Percentiles rank a stretch among this genome's conserved stretches.
Conservation (phyloP, 192 early-diverging fungal genomes). For the Gaertneriomyces semiglobifer region DNA sequence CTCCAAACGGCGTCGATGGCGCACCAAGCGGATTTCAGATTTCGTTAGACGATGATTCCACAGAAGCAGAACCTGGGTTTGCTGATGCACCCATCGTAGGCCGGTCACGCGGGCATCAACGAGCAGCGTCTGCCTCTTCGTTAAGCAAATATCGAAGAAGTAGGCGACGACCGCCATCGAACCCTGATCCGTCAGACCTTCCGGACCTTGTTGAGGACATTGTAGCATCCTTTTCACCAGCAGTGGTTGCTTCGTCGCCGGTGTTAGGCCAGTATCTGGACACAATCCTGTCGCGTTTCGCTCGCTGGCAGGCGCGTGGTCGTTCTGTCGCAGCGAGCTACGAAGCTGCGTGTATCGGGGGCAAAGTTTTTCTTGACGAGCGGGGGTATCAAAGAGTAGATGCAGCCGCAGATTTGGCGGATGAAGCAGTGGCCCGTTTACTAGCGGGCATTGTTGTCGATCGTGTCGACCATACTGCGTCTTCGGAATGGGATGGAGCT, state of each 20-base stretch:
- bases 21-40: too few species aligned
- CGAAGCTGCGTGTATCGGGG: slow-evolving; percentile 34
- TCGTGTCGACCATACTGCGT: slow-evolving; percentile 31
- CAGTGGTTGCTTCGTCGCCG: slow-evolving; percentile 13
- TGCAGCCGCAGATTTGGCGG: slow-evolving; percentile 9
- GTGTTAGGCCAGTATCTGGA: slow-evolving; percentile 15
- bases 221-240: slow-evolving; percentile 5
- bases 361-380: slow-evolving; percentile 15
- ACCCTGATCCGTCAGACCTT: slow-evolving; percentile 19
- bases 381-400: not conserved
- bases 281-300: slow-evolving; percentile 23
- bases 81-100: too few species aligned
- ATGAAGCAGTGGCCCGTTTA: slow-evolving; percentile 29
- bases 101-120: too few species aligned
- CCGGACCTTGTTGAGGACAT: slow-evolving; percentile 25
- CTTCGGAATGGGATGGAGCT: slow-evolving; percentile 24
- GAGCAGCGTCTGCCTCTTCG: too few species aligned
- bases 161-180: not conserved
- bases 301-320: slow-evolving; percentile 26
- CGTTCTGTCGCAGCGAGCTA: slow-evolving; percentile 28
- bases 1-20: too few species aligned
- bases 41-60: too few species aligned
- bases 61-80: too few species aligned
- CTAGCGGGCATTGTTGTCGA: slow-evolving; percentile 33
- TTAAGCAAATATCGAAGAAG: not conserved